These are phyloP conservation scores for Metschnikowia amazonensis DNA, from an alignment of 805 yeast genomes.

Conservation along the genomic window DNA sequence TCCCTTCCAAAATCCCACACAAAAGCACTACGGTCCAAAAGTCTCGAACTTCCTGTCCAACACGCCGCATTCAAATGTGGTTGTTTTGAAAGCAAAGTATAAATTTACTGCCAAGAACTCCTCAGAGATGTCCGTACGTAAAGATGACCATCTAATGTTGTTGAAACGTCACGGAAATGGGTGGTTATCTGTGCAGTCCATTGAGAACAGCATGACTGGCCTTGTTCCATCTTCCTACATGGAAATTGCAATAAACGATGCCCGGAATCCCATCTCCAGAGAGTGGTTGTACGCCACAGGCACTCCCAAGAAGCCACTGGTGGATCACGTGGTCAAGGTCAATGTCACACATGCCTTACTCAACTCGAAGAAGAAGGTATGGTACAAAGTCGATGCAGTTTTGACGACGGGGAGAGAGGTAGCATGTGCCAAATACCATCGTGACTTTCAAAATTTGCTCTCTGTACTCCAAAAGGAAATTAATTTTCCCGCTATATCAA, in stretches of 20 bases:
- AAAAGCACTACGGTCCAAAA: constrained; percentile 17
- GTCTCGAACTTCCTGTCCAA: constrained; percentile 27
- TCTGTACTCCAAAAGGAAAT: constrained; percentile 2
- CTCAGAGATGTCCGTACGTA: constrained; percentile 26
- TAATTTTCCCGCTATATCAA: not conserved
- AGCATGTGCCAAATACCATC: constrained; percentile 30
- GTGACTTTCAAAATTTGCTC: constrained; percentile 37
- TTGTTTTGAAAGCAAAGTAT: constrained; percentile 31
- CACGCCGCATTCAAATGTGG: constrained; percentile 7
- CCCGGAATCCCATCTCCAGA: constrained; percentile 27
- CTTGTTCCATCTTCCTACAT: constrained; percentile 39
- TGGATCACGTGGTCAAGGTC: constrained; percentile 13
- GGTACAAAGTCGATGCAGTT: constrained; percentile 33
- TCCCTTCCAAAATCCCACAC: not conserved
- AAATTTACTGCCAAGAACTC: constrained; percentile 26
- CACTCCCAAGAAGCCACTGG: not conserved
- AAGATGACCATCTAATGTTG: constrained; percentile 30
- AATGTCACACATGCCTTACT: constrained; percentile 28
- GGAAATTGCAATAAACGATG: constrained; percentile 38
- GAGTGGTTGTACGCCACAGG: constrained; percentile 29
- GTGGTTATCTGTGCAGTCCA: constrained; percentile 33
- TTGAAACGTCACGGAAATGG: constrained; percentile 38
- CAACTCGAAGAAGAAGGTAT: constrained; percentile 21
- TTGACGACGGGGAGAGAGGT: constrained; percentile 19
- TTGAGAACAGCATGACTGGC: constrained; percentile 26